Conservation (phyloP, 2,329 filamentous ascomycete species). For the Zymoseptoria passerinii region DNA sequence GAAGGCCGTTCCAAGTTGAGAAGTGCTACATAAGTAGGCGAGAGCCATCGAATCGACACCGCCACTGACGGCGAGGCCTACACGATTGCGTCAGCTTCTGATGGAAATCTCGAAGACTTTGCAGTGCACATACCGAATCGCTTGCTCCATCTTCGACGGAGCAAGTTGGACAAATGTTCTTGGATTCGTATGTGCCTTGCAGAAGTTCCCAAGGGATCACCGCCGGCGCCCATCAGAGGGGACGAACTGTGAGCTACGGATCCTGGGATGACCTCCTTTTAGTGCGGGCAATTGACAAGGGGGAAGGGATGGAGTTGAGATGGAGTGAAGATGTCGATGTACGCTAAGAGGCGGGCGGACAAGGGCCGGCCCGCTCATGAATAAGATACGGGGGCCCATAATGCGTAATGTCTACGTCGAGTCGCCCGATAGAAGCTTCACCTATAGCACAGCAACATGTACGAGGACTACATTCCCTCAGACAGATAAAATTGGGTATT, state of each 20-base stretch:
- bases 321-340: too few species aligned
- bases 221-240: not conserved
- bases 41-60: slow-evolving; percentile 98
- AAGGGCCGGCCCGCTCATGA: too few species aligned
- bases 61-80: slow-evolving; percentile 72
- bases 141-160: not conserved
- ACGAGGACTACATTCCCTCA: not conserved
- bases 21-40: slow-evolving; percentile 58
- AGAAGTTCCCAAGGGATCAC: not conserved
- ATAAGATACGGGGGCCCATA: too few species aligned
- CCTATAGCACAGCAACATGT: not conserved
- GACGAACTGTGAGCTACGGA: not conserved
- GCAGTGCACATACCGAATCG: not conserved
- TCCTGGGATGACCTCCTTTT: not conserved
- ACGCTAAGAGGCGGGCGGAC: too few species aligned
- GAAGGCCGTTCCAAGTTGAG: slow-evolving; percentile 25
- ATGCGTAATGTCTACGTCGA: too few species aligned
- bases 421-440: too few species aligned
- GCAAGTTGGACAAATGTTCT: not conserved
- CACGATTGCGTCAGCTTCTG: not conserved
- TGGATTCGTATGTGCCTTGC: not conserved
- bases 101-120: not conserved
- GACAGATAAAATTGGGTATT: not conserved
- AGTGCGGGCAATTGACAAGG: not conserved
- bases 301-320: not conserved